Conservation (phyloP, 352 stramenopile species). For the Phytophthora sansomeana region DNA sequence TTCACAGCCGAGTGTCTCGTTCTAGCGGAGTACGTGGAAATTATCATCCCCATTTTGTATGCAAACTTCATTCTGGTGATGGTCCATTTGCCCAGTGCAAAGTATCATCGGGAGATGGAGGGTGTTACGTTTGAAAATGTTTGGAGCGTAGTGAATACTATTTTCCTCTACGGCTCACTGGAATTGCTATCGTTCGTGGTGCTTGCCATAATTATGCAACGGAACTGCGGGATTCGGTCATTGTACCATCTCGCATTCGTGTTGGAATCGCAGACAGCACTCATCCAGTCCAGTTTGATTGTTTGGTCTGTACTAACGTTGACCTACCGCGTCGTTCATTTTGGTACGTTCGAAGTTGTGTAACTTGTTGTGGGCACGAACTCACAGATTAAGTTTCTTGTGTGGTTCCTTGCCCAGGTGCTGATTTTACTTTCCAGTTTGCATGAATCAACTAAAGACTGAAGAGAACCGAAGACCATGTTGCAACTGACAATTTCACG, state of each 20-base stretch:
- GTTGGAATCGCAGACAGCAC: conserved; percentile 21
- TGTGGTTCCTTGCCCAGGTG: background rate
- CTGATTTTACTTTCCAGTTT: conserved; percentile 6
- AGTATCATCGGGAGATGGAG: conserved; percentile 32
- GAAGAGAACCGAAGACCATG: no score
- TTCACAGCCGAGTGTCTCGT: conserved; percentile 39
- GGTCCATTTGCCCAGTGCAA: conserved; percentile 19
- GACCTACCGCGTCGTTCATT: conserved; percentile 8
- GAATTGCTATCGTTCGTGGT: conserved; percentile 23
- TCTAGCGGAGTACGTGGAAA: conserved; percentile 39
- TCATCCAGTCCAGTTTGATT: conserved; percentile 22
- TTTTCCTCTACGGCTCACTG: conserved; percentile 18
- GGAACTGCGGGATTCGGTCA: conserved; percentile 11
- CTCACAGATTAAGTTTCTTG: no score
- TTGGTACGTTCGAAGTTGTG: conserved; percentile 12
- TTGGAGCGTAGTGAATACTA: background rate
- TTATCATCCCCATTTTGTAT: conserved; percentile 36
- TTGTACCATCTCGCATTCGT: conserved; percentile 32
- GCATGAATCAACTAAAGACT: background rate
- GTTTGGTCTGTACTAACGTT: conserved; percentile 17
- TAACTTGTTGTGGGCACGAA: no score
- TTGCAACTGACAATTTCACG: no score
- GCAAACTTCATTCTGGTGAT: conserved; percentile 14
- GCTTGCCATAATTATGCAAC: background rate
- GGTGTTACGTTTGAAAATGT: conserved; percentile 4